These are phyloP conservation scores for Lentinula sp. DNA, from an alignment of 768 basidiomycete species.

Conservation along the genomic window DNA sequence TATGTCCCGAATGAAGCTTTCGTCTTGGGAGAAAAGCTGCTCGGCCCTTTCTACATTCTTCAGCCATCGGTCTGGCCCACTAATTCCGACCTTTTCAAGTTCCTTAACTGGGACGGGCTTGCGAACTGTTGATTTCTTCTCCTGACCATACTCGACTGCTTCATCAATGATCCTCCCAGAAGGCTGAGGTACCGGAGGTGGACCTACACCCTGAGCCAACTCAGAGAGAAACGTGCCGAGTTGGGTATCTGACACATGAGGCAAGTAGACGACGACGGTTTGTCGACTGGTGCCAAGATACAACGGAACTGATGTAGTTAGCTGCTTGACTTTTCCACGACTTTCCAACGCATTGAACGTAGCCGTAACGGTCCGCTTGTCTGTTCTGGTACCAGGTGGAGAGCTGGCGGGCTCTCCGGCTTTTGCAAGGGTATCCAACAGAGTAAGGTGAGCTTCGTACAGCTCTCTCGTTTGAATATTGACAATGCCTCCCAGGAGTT, in stretches of 20 bases:
- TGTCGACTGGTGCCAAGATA: constrained; percentile 54
- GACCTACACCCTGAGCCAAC: constrained; percentile 30
- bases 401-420: constrained; percentile 68
- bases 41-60: constrained; percentile 38
- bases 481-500: constrained; percentile 59
- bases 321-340: constrained; percentile 61
- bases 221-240: constrained; percentile 55
- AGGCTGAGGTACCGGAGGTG: constrained; percentile 26
- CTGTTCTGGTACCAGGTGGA: constrained; percentile 59
- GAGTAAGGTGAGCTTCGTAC: constrained; percentile 55
- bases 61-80: constrained; percentile 35
- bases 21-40: constrained; percentile 50
- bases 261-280: constrained; percentile 61
- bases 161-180: constrained; percentile 48
- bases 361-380: constrained; percentile 63
- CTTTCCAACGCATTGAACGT: constrained; percentile 58
- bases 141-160: constrained; percentile 49
- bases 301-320: constrained; percentile 59
- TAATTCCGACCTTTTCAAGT: constrained; percentile 35
- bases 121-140: constrained; percentile 17
- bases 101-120: constrained; percentile 37
- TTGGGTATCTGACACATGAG: constrained; percentile 44
- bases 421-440: constrained; percentile 51
- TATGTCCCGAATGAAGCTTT: constrained; percentile 49
- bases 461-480: constrained; percentile 66